Evolutionary conservation across 2,329 filamentous ascomycete species (phyloP).

Genomic region (Aspergillus proliferans): DNA sequence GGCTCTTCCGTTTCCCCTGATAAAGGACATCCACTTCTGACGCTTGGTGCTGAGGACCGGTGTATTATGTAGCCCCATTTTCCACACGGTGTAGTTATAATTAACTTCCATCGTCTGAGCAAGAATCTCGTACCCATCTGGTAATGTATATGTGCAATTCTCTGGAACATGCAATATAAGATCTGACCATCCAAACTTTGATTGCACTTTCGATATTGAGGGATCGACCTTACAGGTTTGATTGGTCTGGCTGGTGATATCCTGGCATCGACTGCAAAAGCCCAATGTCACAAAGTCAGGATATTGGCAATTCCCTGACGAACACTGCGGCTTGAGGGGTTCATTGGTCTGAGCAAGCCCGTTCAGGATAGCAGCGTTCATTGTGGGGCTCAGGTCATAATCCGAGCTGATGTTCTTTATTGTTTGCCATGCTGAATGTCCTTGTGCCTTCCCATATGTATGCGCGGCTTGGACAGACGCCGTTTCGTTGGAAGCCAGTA

Average conservation of each 20-base stretch:
- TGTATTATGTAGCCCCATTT: background rate
- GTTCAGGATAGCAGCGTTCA: slow-evolving; percentile 1
- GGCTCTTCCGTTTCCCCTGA: too few relatives aligned
- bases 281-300: slow-evolving; percentile 10
- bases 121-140: background rate
- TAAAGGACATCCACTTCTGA: too few relatives aligned
- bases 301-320: slow-evolving; percentile 5
- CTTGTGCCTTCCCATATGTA: background rate
- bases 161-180: background rate
- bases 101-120: background rate
- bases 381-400: background rate
- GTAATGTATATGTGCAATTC: slow-evolving; percentile 5
- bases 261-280: slow-evolving; percentile 12
- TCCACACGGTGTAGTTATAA: background rate
- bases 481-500: slow-evolving; percentile 2
- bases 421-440: too few relatives aligned
- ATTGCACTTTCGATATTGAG: background rate
- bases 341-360: slow-evolving; percentile 1
- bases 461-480: slow-evolving; percentile 5
- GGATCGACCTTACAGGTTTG: slow-evolving; percentile 5
- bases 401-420: too few relatives aligned
- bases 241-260: slow-evolving; percentile 6
- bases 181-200: background rate
- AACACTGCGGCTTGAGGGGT: slow-evolving; percentile 6
- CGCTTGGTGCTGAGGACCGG: background rate